These are phyloP conservation scores for Penicillium olsonii DNA, from an alignment of 2,329 filamentous ascomycete genomes.

Conservation along the genomic window DNA sequence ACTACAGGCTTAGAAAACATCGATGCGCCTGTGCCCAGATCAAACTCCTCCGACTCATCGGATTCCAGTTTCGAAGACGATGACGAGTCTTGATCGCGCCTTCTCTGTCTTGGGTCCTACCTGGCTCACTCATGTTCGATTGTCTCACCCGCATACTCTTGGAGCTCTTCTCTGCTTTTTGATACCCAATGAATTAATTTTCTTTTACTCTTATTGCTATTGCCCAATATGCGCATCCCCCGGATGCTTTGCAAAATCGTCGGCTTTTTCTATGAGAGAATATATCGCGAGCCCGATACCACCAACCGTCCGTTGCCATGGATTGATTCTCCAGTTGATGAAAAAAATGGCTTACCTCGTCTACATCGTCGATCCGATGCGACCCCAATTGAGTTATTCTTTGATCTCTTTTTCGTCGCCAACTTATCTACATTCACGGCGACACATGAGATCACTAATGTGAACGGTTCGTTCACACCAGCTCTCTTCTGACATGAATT, in stretches of 20 bases:
- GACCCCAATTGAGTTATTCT: no score
- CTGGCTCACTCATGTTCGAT: background rate
- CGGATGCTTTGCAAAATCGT: constrained; percentile 32
- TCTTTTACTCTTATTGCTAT: background rate
- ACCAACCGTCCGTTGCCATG: no score
- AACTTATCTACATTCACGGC: no score
- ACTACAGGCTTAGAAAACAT: constrained; percentile 42
- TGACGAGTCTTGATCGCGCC: constrained; percentile 21
- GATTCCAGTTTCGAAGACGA: constrained; percentile 24
- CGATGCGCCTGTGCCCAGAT: constrained; percentile 30
- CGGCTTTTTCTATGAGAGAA: background rate
- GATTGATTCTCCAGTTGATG: no score
- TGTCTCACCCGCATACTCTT: constrained; percentile 1
- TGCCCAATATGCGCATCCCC: constrained; percentile 29
- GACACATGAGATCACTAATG: no score
- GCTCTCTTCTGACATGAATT: no score
- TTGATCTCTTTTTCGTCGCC: no score
- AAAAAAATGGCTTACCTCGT: no score
- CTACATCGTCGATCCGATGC: no score
- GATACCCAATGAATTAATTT: constrained; percentile 18
- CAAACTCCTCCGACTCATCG: constrained; percentile 19
- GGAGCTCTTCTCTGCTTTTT: constrained; percentile 17
- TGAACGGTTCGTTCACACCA: no score
- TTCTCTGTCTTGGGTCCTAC: background rate
- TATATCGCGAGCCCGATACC: no score